Conservation (phyloP, 2,329 filamentous ascomycete species). For the Hypoxylon sp. region DNA sequence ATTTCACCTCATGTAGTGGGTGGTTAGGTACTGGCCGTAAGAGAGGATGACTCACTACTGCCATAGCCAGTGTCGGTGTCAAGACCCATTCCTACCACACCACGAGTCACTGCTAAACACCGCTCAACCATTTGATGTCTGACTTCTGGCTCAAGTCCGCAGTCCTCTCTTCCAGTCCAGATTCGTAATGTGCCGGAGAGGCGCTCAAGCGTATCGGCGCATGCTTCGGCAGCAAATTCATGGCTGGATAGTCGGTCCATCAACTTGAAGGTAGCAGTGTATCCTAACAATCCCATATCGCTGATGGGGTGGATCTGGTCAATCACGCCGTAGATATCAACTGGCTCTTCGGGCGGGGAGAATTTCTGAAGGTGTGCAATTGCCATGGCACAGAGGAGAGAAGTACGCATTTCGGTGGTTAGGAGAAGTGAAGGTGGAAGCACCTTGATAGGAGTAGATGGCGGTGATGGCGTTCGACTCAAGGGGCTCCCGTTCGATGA, state of each 20-base stretch:
- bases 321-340: conserved; percentile 66
- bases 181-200: conserved; percentile 71
- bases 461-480: conserved; percentile 27
- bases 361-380: conserved; percentile 69
- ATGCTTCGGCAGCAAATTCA: conserved; percentile 63
- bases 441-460: conserved; percentile 62
- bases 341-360: conserved; percentile 60
- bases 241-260: conserved; percentile 68
- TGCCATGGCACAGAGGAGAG: conserved; percentile 72
- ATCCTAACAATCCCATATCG: conserved; percentile 70
- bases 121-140: conserved; percentile 68
- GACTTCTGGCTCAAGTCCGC: conserved; percentile 66
- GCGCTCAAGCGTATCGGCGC: conserved; percentile 66
- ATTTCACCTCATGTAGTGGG: not conserved
- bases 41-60: conserved; percentile 55
- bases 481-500: conserved; percentile 47
- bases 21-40: conserved; percentile 2
- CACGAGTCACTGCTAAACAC: conserved; percentile 70
- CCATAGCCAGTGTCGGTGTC: conserved; percentile 71
- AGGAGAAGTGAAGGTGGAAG: conserved; percentile 60
- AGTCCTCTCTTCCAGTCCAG: conserved; percentile 70
- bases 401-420: conserved; percentile 68
- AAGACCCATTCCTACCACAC: conserved; percentile 70
- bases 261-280: conserved; percentile 70
- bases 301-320: conserved; percentile 59